phyloP scores from a whole-genome alignment of 352 stramenopile species.

The Pythium insidiosum region DNA sequence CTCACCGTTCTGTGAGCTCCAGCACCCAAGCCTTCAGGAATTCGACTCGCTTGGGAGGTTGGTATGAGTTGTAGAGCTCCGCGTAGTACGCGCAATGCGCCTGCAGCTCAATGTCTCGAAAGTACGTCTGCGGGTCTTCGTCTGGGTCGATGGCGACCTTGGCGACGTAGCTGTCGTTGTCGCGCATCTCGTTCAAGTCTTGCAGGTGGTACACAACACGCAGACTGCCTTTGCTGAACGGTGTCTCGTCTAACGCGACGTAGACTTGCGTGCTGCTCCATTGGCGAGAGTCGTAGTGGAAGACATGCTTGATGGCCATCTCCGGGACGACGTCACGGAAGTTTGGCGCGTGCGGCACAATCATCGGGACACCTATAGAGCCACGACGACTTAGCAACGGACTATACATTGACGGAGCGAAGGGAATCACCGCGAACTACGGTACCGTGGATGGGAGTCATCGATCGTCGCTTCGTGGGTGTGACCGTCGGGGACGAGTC shows the following conservation, averaged over 20 bases:
- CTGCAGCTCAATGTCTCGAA: slow-evolving; percentile 84
- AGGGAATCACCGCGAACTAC: too few species aligned
- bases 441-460: slow-evolving; percentile 19
- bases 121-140: slow-evolving; percentile 85
- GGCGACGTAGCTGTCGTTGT: slow-evolving; percentile 59
- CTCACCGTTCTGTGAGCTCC: slow-evolving; percentile 52
- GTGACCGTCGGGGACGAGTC: too few species aligned
- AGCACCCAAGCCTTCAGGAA: slow-evolving; percentile 83
- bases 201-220: slow-evolving; percentile 79
- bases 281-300: slow-evolving; percentile 65
- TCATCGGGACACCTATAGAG: slow-evolving; percentile 45
- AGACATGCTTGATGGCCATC: slow-evolving; percentile 67
- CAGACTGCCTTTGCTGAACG: slow-evolving; percentile 75
- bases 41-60: slow-evolving; percentile 70
- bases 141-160: slow-evolving; percentile 85
- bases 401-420: too few species aligned
- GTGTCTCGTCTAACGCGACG: slow-evolving; percentile 69
- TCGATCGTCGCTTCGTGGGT: slow-evolving; percentile 10
- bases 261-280: slow-evolving; percentile 67
- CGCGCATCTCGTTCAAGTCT: slow-evolving; percentile 30
- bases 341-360: slow-evolving; percentile 68
- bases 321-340: slow-evolving; percentile 53
- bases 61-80: slow-evolving; percentile 82
- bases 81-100: slow-evolving; percentile 81
- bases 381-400: neutral